Evolutionary conservation across 352 stramenopile genomes (phyloP), one percentile per base, ranked within the genome.

Genomic region (Globisporangium nunn): DNA sequence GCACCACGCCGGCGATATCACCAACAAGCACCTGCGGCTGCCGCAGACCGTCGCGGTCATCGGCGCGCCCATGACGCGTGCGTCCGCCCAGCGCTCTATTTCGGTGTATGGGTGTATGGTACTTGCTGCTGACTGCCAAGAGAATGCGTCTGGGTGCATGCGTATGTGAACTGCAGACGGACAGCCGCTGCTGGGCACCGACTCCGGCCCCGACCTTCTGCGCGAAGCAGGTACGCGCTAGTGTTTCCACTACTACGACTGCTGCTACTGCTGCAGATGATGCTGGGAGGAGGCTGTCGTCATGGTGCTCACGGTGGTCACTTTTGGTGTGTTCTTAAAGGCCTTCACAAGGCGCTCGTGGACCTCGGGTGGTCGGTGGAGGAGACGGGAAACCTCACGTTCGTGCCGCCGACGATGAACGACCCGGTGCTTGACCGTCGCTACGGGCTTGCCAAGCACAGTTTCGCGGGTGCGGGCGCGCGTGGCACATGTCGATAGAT

Each of bases 51-150:
- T 91, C 43, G 69, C 81, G 0, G 61, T 95, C 44, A 95, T 95
- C 49, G 85, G 85, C 63, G 85, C 82, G n/a, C 85, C 85, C 28
- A 95, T 95, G 85, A 95, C 83, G 10, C 85, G 85, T 94, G 50
- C n/a, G 50, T 23, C 29, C 7, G 6, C 4, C 5, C 15, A 50
- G 44, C 14, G 46, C 23, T 2, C 23, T 2, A 23, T 23, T 2
- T 50, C 17, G 35, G 8, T 15, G 35, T 4, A 11, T 40, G 10
- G 35, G 7, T 5, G 33, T 37, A 37, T 37, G 6, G 6, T 40
- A 15, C 8, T 14, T 11, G 35, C 3, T 40, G 14, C 10, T 40
- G 35, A 40, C 35, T 40, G 7, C 1, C 23, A 14, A 11, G 35
- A 40, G 7, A 15, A 11, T 40, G 7, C 14, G 35, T 40, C 4